These are phyloP conservation scores for Tulasnella sp. DNA, from an alignment of 768 basidiomycete genomes.

Conservation along the genomic window DNA sequence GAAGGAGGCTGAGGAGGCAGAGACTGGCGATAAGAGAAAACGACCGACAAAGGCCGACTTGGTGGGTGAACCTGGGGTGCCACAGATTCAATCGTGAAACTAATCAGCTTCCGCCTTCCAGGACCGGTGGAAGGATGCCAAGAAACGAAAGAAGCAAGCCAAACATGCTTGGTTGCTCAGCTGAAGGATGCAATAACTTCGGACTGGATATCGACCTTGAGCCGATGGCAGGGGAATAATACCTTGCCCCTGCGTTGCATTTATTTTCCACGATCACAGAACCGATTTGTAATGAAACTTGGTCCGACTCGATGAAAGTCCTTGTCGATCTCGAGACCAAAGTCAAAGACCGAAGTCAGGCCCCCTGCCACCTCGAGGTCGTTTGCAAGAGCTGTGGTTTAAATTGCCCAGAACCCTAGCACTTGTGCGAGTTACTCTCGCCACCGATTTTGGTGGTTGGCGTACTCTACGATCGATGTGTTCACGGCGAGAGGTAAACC, in stretches of 20 bases:
- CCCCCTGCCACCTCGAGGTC: neutral
- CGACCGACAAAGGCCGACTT: slow-evolving; percentile 74
- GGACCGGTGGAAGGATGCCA: slow-evolving; percentile 82
- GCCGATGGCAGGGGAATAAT: too few species aligned
- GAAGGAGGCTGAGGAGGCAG: slow-evolving; percentile 34
- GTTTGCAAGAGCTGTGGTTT: neutral
- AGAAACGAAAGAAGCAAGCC: slow-evolving; percentile 71
- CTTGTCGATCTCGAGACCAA: neutral
- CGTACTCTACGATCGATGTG: too few species aligned
- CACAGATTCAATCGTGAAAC: too few species aligned
- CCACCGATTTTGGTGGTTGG: too few species aligned
- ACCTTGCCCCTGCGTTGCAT: neutral
- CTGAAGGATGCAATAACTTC: slow-evolving; percentile 26
- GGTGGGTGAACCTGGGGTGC: slow-evolving; percentile 38
- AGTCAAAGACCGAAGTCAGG: neutral
- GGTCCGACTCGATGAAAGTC: neutral
- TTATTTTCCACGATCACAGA: neutral
- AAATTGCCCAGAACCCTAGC: too few species aligned
- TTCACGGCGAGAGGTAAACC: too few species aligned
- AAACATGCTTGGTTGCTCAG: slow-evolving; percentile 84
- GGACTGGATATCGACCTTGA: neutral
- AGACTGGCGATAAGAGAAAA: slow-evolving; percentile 63
- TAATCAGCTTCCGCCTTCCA: slow-evolving; percentile 29
- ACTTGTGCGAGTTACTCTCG: too few species aligned
- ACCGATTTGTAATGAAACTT: neutral